Evolutionary conservation across 2,329 filamentous ascomycete genomes (phyloP), one percentile per base, ranked within the genome.

Genomic region (Botrytis pseudocinerea): DNA sequence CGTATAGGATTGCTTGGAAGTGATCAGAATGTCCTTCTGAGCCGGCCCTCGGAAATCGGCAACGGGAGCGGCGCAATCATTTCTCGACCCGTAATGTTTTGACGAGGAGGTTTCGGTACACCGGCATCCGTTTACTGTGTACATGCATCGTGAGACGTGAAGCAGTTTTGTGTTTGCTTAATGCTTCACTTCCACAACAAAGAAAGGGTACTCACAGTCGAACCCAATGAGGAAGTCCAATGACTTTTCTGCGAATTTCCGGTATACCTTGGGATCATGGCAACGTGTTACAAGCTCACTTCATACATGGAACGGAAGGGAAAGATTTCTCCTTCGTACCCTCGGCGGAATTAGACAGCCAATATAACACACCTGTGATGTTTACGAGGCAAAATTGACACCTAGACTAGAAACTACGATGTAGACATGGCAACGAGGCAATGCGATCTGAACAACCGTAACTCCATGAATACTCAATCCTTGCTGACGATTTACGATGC

Each of bases 1-100:
- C 38, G 44, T 62, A 25, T 32, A n/a, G 44, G 25, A 32, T 70
- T 44, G 51, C 10, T 22, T 57, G 46, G 10, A 28, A 28, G 51
- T 57, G 14, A 57, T 57, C 16, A 28, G 14, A 28, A 38, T 28
- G 35, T 68, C 25, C 64, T 42, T 32, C 54, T 57, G n/a, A 32
- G 57, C 48, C 64, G 14, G 25, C 48, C 48, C 6, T 57, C 48
- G 48, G 38, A 54, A 57, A 59, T 18, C 38, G 48, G n/a, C 35
- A 32, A 54, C 38, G 38, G 38, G n/a, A 69, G 48, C 65, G 65
- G 65, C 38, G n/a, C 48, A 32, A 42, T 57, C 63, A 42, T 42
- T 69, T 57, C 25, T 48, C n/a, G 38, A 54, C 28, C 28, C 22
- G 44, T 20, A n/a, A n/a, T 18, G 12, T 25, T 68, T 59, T 25